A percentile compares a stretch with the other conserved stretches of the same genome.
Conservation (phyloP, 306 rosid genomes). For the Trifolium pratense region DNA sequence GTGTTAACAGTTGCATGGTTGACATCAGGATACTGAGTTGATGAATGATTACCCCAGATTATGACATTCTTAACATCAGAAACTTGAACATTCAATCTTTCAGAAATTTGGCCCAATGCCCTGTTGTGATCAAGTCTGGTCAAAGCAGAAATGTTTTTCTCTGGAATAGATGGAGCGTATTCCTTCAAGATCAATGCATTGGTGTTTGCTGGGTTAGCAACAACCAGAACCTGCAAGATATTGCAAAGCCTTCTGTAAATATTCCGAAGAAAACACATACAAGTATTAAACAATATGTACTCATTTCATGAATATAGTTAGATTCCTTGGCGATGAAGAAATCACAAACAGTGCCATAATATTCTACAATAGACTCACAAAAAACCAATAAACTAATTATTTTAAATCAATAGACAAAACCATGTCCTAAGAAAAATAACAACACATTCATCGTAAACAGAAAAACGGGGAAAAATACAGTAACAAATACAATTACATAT, state of each 20-base stretch:
- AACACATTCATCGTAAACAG: too few species aligned
- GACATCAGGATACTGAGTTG: constrained; percentile 97
- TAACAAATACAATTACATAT: too few species aligned
- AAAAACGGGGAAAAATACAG: too few species aligned
- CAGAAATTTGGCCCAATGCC: constrained; percentile 98
- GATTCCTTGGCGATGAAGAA: neutral
- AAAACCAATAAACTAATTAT: neutral
- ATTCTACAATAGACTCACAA: neutral
- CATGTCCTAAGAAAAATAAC: neutral
- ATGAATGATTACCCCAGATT: constrained; percentile 99
- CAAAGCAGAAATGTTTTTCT: constrained; percentile 84
- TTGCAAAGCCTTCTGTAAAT: constrained; percentile 7
- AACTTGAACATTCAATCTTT: constrained; percentile 80
- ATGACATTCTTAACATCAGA: constrained; percentile 88
- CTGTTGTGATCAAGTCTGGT: constrained; percentile 96
- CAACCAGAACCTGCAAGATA: constrained; percentile 86
- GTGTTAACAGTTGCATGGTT: constrained; percentile 87
- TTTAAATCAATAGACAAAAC: neutral
- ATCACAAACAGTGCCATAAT: neutral
- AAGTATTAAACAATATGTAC: neutral
- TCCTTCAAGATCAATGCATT: constrained; percentile 98
- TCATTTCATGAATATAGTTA: neutral
- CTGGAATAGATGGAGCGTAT: constrained; percentile 93
- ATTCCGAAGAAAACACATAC: constrained; percentile 1
- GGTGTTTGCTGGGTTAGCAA: constrained; percentile 99